These are phyloP conservation scores for Sordariomycetes sp. DNA, from an alignment of 2,329 filamentous ascomycete genomes.

Conservation along the genomic window DNA sequence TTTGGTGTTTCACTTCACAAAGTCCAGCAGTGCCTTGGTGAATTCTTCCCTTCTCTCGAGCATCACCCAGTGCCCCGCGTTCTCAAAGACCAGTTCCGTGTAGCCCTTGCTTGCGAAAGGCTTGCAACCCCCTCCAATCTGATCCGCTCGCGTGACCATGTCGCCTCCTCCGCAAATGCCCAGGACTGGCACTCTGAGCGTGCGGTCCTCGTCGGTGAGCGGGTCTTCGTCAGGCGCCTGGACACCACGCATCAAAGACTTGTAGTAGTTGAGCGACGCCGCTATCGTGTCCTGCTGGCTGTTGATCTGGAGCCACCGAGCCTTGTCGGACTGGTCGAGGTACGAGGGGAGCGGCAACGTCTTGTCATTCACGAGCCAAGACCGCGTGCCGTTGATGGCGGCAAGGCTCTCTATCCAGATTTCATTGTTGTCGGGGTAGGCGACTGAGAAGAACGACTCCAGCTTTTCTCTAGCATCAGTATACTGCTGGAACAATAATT, in stretches of 20 bases:
- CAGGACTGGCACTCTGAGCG: conserved; percentile 11
- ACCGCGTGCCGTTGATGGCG: conserved; percentile 1
- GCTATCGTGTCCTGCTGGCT: no score
- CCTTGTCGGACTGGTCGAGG: no score
- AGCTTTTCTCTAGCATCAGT: no score
- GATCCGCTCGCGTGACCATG: conserved; percentile 13
- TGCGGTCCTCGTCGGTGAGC: conserved; percentile 8
- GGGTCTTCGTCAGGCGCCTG: conserved; percentile 13
- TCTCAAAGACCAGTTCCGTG: conserved; percentile 16
- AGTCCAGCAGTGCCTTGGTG: conserved; percentile 16
- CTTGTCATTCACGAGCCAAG: no score
- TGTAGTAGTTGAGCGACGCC: no score
- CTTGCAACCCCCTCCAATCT: conserved; percentile 14
- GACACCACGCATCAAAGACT: conserved; percentile 12
- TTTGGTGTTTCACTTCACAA: no score
- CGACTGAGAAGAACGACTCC: conserved; percentile 14
- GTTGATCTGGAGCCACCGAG: no score
- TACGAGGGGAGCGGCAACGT: no score
- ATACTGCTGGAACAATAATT: no score
- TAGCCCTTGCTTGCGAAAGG: conserved; percentile 31
- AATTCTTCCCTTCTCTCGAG: conserved; percentile 16
- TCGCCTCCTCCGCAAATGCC: conserved; percentile 11
- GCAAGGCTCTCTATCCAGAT: conserved; percentile 17
- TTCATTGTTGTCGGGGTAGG: conserved; percentile 14
- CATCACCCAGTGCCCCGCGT: conserved; percentile 24